Evolutionary conservation across 345 rosid genomes (phyloP), one percentile per base, ranked within the genome.

Genomic region (Eucalyptus erythrocorys): DNA sequence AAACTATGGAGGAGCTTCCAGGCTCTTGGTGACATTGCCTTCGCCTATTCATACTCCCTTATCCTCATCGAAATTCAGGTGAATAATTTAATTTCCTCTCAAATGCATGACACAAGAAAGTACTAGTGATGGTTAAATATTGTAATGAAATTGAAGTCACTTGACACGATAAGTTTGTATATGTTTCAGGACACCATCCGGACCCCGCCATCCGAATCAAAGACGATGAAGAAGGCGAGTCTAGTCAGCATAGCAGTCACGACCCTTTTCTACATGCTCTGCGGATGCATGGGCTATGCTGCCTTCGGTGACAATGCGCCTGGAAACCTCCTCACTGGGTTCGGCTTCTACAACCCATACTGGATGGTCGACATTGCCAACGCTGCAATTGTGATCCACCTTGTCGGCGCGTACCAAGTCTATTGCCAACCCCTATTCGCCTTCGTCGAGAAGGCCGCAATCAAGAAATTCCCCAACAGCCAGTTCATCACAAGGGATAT

Each of bases 321-420:
- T 0, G 98, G 97, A 88, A 96, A 96, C 89, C 98, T 95, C 34
- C 94, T 96, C 51, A 95, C 98, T 1, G 98, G 97, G 10, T 96
- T 95, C 37, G 98, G 97, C 32, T 96, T 95, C 91, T 96, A 93
- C 85, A 92, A 96, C 87, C 98, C 98, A 59, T 96, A 88, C 89
- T 96, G 96, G 98, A 95, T 96, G 11, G 92, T 96, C 4, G 97
- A 96, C 91, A 91, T 95, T 8, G 98, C 95, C 57, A 95, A 96
- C 42, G 93, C 93, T 2, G 96, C 98, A 79, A 93, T 96, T 27
- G 96, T 95, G 13, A 79, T 96, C 90, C 98, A 96, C 90, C 95
- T 95, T 34, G 87, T 96, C 5, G 97, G 97, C 8, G 98, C 98
- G 10, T 96, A 95, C 95, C 98, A 96, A 91, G 98, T 96, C 79